Evolutionary conservation across 202 grass and related monocot genomes (phyloP).

Genomic region (Panicum hallii): DNA sequence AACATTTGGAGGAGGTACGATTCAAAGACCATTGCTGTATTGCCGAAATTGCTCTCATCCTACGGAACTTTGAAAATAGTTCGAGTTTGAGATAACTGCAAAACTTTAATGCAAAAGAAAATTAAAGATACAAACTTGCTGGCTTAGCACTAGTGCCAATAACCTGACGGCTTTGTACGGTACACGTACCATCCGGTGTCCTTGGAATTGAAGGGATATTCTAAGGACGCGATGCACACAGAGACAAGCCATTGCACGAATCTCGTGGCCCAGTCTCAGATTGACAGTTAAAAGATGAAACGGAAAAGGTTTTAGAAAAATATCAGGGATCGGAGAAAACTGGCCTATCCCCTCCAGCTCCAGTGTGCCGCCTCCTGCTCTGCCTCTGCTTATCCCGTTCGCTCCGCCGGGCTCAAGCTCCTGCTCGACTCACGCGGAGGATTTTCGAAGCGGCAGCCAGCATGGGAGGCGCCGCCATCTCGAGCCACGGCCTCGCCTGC

Average conservation of each 20-base stretch:
- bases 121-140: too few relatives aligned
- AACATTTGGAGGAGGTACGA: too few relatives aligned
- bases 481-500: constrained; percentile 43
- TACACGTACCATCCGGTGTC: too few relatives aligned
- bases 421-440: background rate
- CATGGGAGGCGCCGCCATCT: constrained; percentile 50
- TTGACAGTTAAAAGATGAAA: background rate
- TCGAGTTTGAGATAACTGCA: background rate
- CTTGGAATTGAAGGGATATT: too few relatives aligned
- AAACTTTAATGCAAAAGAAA: background rate
- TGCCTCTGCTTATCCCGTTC: constrained; percentile 40
- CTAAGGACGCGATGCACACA: too few relatives aligned
- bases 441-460: background rate
- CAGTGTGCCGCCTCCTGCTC: background rate
- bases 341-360: constrained; percentile 46
- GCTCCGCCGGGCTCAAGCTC: background rate
- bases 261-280: background rate
- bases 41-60: too few relatives aligned
- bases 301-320: background rate
- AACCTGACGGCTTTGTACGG: too few relatives aligned
- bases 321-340: background rate
- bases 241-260: background rate
- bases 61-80: background rate
- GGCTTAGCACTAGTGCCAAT: too few relatives aligned
- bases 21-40: too few relatives aligned